Base-by-base conservation (phyloP, 1,284 basidiomycete genomes). In the Crocinoboletus sp. region DNA sequence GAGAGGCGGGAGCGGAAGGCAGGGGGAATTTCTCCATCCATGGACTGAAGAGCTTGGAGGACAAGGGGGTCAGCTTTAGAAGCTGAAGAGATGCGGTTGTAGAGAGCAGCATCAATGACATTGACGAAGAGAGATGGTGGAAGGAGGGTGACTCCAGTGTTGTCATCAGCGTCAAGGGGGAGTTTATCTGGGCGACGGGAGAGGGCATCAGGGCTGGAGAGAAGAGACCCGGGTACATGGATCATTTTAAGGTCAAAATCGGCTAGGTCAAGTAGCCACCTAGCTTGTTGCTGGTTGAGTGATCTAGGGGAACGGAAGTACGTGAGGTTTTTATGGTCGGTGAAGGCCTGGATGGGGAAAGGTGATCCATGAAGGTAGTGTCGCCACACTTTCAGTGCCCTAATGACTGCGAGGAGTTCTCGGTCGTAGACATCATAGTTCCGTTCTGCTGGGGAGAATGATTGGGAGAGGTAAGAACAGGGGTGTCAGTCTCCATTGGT, bases 251-350 rank as follows among this genome's bases (percentile, higher is more conserved):
- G 19, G 4, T 33, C 2, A 3, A 33, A 33, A 7, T 33, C 19
- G 0, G 17, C 0, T 0, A 19, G 12, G 5, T 32, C 16, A 6
- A 16, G 9, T 0, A 31, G 29, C 15, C 30, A 31, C 0, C 5
- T 1, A 5, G 29, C 29, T 31, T 31, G 15, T 0, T 11, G 10
- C 0, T 2, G 2, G 5, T 31, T 31, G 4, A 31, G 29, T 8
- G 0, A 2, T 16, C 16, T 9, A 5, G 15, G 15, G 3, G 3
- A 0, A 0, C 6, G 1, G 17, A 19, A 32, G 17, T 12, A 19
- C 2, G 11, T 12, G 0, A 32, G 12, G 5, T 19, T 32, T 8
- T 19, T 17, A 3, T 23, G 22, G 5, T 23, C 6, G 22, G 22
- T 23, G 6, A 23, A 23, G 22, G 8, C 22, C 22, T 23, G 22